A percentile compares a stretch with the other conserved stretches of the same genome.
Evolutionary conservation across 2,329 filamentous ascomycete species (phyloP).

Genomic region (Mollisiaceae sp.): DNA sequence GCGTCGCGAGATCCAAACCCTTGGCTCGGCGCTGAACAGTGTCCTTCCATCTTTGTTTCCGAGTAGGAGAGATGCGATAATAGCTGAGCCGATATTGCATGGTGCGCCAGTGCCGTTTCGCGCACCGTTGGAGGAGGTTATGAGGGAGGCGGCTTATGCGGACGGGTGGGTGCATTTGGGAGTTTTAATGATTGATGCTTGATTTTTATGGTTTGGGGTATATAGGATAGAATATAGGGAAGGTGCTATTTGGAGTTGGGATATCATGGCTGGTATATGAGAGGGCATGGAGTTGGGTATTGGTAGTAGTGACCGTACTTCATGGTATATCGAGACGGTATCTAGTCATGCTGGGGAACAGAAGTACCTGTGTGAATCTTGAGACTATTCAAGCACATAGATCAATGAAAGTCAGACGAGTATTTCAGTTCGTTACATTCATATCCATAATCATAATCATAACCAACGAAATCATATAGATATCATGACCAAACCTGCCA

Average conservation of each 20-base stretch:
- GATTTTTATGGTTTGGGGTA: slow-evolving; percentile 4
- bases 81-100: slow-evolving; percentile 85
- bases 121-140: slow-evolving; percentile 81
- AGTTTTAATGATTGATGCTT: slow-evolving; percentile 49
- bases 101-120: slow-evolving; percentile 81
- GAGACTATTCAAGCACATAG: no score
- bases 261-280: not conserved
- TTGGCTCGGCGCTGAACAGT: slow-evolving; percentile 78
- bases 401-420: not conserved
- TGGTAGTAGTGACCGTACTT: no score
- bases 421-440: not conserved
- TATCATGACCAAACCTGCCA: not conserved
- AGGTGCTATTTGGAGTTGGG: not conserved
- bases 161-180: slow-evolving; percentile 92
- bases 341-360: no score
- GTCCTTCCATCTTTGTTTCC: slow-evolving; percentile 85
- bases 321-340: no score
- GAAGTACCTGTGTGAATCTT: no score
- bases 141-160: slow-evolving; percentile 81
- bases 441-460: not conserved
- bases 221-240: not conserved
- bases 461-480: no score
- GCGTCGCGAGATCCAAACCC: slow-evolving; percentile 62
- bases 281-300: no score
- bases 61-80: slow-evolving; percentile 79